These are phyloP conservation scores for Obba rivulosa DNA, from an alignment of 768 basidiomycete genomes.

Conservation along the genomic window DNA sequence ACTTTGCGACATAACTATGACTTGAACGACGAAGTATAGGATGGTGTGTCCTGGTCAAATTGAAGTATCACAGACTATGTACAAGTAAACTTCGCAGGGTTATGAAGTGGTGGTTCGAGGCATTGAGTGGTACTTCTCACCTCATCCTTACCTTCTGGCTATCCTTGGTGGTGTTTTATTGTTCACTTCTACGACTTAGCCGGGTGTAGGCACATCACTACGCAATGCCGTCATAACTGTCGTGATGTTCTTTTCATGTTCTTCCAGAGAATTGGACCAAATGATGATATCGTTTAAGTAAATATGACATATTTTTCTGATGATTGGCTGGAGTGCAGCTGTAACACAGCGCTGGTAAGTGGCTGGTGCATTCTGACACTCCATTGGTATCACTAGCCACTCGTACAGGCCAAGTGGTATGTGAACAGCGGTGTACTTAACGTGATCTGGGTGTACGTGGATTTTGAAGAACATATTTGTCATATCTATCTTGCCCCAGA, in stretches of 20 bases:
- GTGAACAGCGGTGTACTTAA: conserved; percentile 29
- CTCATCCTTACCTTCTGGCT: no score
- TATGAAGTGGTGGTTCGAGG: no score
- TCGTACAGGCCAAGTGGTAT: conserved; percentile 37
- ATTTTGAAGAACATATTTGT: conserved; percentile 28
- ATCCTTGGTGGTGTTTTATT: no score
- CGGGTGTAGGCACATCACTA: no score
- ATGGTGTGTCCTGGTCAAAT: no score
- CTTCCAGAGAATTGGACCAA: conserved; percentile 31
- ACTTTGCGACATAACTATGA: no score
- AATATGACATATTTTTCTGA: conserved; percentile 38
- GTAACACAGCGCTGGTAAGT: conserved; percentile 29
- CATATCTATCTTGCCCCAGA: conserved; percentile 13
- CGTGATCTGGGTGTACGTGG: conserved; percentile 21
- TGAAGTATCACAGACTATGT: no score
- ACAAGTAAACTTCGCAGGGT: no score
- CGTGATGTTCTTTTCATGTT: conserved; percentile 18
- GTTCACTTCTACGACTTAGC: no score
- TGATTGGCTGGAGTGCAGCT: conserved; percentile 22
- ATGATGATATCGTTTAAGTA: conserved; percentile 44
- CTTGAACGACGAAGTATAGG: no score
- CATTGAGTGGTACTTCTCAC: no score
- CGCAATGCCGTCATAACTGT: conserved; percentile 16
- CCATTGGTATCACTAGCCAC: conserved; percentile 39
- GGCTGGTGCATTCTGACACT: conserved; percentile 27